Evolutionary conservation across 805 yeast species (phyloP), one percentile per base, ranked within the genome.

Genomic region (Monosporozyma aquatica): DNA sequence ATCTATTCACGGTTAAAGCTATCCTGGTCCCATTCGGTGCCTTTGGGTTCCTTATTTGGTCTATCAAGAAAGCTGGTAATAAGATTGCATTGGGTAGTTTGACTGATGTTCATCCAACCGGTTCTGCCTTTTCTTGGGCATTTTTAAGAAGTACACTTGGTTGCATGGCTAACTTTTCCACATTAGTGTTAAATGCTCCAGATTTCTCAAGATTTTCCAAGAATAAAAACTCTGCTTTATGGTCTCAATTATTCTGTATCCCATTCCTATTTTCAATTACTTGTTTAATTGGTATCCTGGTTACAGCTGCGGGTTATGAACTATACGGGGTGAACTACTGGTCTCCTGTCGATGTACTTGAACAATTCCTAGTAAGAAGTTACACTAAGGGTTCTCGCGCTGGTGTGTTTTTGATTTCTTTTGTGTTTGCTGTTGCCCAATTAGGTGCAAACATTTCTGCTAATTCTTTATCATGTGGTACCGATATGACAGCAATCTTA

Each of bases 11-110:
- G 1, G 72, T 79, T 46, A 89, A 89, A 62, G 82, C 95, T 2
- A 71, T 76, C 51, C 64, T 82, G 24, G 82, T 85, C 41, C 95
- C 96, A 4, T 66, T 82, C 43, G 95, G 94, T 1, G 95, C 94
- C 27, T 67, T 89, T 47, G 85, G 80, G 0, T 85, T 87, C 58
- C 68, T 89, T 52, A 72, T 85, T 29, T 89, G 97, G 97, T 76
- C 95, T 4, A 65, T 86, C 40, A 79, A 75, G 38, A 82, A 84
- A 59, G 85, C 94, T 23, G 74, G 76, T 40, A 95, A 95, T 27
- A 77, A 53, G 10, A 44, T 61, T 36, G 58, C 59, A 1, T 42
- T 61, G 30, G 62, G 62, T 10, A 47, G 58, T 4, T 44, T 61
- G 20, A 52, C 48, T 23, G 43, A 34, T 34, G 41, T 41, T 8